Evolutionary conservation across 345 rosid species (phyloP).

Genomic region (Eucalyptus cloeziana): DNA sequence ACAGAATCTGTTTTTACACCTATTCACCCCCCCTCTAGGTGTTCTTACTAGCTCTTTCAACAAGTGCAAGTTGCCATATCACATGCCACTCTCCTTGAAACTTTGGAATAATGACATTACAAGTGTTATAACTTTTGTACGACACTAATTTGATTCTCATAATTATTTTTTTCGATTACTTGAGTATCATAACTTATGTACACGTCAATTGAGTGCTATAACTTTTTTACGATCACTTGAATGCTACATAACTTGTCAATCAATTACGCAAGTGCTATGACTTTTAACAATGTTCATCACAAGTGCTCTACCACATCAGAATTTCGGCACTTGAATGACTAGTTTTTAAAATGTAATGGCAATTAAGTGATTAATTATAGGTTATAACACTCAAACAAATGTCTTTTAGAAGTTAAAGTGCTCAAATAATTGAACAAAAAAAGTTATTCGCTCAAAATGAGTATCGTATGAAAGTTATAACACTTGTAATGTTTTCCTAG

Average conservation of each 20-base stretch:
- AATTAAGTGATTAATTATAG: background rate
- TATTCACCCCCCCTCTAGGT: too few species aligned
- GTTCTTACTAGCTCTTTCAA: too few species aligned
- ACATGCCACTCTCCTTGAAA: background rate
- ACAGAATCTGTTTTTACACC: too few species aligned
- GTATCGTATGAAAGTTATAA: rapidly evolving
- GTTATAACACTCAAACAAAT: background rate
- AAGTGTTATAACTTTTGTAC: background rate
- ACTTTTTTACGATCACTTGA: background rate
- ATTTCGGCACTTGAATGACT: background rate
- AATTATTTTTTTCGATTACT: too few species aligned
- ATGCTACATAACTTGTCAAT: background rate
- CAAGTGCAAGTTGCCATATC: background rate
- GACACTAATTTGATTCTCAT: background rate
- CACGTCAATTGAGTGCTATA: too few species aligned
- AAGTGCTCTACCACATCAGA: too few species aligned
- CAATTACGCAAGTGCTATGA: too few species aligned
- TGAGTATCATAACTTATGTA: background rate
- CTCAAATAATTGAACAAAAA: background rate
- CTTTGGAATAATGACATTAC: background rate
- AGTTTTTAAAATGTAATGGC: background rate
- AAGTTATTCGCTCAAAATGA: background rate
- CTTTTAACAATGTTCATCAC: background rate
- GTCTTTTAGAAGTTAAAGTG: too few species aligned
- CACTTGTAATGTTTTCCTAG: too few species aligned